These are phyloP conservation scores for Lyophyllum shimeji DNA, from an alignment of 768 basidiomycete genomes.

Conservation along the genomic window DNA sequence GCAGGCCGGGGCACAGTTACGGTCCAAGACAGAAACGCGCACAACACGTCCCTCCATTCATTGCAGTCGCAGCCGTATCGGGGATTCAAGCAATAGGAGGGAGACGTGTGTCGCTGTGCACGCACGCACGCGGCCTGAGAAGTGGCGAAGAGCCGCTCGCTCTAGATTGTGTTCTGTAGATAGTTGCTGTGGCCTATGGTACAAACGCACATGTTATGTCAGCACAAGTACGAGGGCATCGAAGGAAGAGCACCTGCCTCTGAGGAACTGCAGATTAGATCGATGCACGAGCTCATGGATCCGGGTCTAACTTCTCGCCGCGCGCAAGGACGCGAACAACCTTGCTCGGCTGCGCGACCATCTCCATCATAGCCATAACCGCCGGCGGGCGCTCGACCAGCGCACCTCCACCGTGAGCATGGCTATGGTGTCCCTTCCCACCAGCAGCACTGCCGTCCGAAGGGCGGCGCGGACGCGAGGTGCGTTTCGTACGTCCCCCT, in stretches of 20 bases:
- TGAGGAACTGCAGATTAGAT: neutral
- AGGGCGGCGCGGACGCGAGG: neutral
- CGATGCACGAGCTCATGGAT: conserved; percentile 17
- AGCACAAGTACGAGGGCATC: neutral
- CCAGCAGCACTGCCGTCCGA: conserved; percentile 1
- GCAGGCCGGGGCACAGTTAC: too few relatives aligned
- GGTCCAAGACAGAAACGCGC: neutral
- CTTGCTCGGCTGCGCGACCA: conserved; percentile 68
- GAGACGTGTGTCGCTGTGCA: neutral
- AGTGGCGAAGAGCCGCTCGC: neutral
- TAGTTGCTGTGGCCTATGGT: neutral
- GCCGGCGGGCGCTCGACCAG: conserved; percentile 79
- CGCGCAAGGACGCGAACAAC: conserved; percentile 80
- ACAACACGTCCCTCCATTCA: neutral
- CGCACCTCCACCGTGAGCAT: conserved; percentile 22
- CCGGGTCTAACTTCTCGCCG: conserved; percentile 77
- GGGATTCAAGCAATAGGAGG: neutral
- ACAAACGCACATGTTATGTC: too few relatives aligned
- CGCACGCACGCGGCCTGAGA: neutral
- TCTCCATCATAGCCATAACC: conserved; percentile 82
- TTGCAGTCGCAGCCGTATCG: neutral
- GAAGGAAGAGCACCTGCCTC: neutral
- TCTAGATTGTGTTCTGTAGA: conserved; percentile 4
- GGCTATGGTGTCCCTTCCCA: conserved; percentile 5
- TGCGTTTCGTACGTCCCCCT: conserved; percentile 27